phyloP scores from a whole-genome alignment of 1,284 basidiomycete species.

The Xanthoconium separans region DNA sequence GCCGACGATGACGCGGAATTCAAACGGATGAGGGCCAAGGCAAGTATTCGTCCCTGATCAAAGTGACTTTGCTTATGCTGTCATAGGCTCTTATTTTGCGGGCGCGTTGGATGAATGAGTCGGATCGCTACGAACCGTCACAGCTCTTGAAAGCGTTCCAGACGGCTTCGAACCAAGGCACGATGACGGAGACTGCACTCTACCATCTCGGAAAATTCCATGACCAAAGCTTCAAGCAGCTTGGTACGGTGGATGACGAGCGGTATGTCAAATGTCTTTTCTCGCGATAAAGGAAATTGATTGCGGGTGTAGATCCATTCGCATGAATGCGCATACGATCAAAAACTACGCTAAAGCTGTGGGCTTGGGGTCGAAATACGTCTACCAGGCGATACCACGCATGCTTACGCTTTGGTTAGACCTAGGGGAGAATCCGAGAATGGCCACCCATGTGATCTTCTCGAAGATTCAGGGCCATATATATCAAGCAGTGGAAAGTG shows the following conservation, averaged over 20 bases:
- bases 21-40: constrained; percentile 71
- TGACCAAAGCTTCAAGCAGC: constrained; percentile 66
- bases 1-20: constrained; percentile 47
- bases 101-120: constrained; percentile 92
- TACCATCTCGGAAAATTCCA: constrained; percentile 89
- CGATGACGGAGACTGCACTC: constrained; percentile 82
- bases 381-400: constrained; percentile 94
- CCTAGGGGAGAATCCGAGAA: constrained; percentile 65
- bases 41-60: constrained; percentile 26
- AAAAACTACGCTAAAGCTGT: constrained; percentile 77
- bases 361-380: constrained; percentile 88
- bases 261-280: constrained; percentile 41
- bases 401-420: constrained; percentile 96
- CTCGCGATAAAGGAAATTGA: background rate
- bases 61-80: background rate
- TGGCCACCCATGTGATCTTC: constrained; percentile 43
- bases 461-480: constrained; percentile 58
- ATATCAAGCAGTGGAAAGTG: constrained; percentile 51
- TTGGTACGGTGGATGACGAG: constrained; percentile 48
- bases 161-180: constrained; percentile 13
- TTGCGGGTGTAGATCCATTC: constrained; percentile 44
- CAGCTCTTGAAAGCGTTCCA: constrained; percentile 23
- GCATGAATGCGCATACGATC: constrained; percentile 64
- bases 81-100: constrained; percentile 81
- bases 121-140: constrained; percentile 78